Percentiles rank a stretch among this genome's conserved stretches.
These are phyloP conservation scores for Kwoniella mangroviensis DNA, from an alignment of 768 basidiomycete genomes.

Conservation along the genomic window DNA sequence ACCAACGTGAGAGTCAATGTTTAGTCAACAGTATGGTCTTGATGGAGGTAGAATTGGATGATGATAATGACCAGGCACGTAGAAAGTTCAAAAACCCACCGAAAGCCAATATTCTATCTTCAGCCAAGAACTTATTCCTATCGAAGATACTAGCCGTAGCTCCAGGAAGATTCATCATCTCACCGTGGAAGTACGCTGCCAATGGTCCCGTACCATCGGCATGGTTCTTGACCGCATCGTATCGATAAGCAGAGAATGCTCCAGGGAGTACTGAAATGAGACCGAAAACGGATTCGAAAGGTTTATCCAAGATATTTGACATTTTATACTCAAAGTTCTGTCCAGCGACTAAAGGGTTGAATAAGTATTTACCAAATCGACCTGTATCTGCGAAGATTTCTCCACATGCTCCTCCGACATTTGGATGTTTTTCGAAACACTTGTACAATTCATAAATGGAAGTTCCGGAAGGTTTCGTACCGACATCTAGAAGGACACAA, in stretches of 20 bases:
- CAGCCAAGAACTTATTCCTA: slow-evolving; percentile 90
- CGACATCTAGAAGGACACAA: slow-evolving; percentile 56
- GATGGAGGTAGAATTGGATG: background rate
- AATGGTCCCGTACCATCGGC: slow-evolving; percentile 52
- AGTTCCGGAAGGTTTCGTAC: slow-evolving; percentile 53
- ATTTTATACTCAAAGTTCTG: slow-evolving; percentile 57
- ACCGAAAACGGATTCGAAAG: slow-evolving; percentile 53
- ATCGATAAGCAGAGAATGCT: slow-evolving; percentile 54
- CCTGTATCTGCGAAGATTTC: slow-evolving; percentile 54
- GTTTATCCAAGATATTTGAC: slow-evolving; percentile 54
- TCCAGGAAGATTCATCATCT: slow-evolving; percentile 53
- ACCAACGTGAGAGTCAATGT: background rate
- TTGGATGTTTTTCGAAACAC: slow-evolving; percentile 53
- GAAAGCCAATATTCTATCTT: slow-evolving; percentile 66
- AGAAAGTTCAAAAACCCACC: slow-evolving; percentile 21
- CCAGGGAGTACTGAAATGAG: slow-evolving; percentile 53
- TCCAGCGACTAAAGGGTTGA: slow-evolving; percentile 52
- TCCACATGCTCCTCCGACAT: slow-evolving; percentile 54
- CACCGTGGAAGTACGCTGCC: slow-evolving; percentile 53
- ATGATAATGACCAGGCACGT: background rate
- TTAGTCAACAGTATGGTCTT: slow-evolving; percentile 3
- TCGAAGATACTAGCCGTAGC: slow-evolving; percentile 59
- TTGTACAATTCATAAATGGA: slow-evolving; percentile 56
- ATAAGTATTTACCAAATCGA: slow-evolving; percentile 44
- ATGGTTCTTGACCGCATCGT: slow-evolving; percentile 52